Evolutionary conservation across 306 rosid species (phyloP).

Genomic region (Cicer pinnatifidum): DNA sequence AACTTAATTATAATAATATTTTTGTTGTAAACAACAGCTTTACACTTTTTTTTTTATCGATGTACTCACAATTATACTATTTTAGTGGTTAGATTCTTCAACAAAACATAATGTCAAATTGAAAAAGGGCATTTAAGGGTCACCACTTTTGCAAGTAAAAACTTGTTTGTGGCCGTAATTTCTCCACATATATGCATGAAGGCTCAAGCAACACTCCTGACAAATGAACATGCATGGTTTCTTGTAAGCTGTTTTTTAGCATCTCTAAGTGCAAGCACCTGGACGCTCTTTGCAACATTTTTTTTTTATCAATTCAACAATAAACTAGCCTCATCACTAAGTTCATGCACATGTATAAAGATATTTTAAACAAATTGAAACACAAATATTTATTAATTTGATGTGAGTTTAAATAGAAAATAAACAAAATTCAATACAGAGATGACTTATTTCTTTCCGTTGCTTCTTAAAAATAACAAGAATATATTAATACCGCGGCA

Average conservation of each 20-base stretch:
- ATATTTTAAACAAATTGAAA: slow-evolving; percentile 37
- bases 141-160: slow-evolving; percentile 16
- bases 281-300: slow-evolving; percentile 34
- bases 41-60: too few relatives aligned
- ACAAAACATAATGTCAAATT: slow-evolving; percentile 2
- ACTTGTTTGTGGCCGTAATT: not conserved
- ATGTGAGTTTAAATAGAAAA: not conserved
- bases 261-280: slow-evolving; percentile 44
- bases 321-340: not conserved
- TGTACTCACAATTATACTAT: too few relatives aligned
- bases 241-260: slow-evolving; percentile 9
- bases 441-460: not conserved
- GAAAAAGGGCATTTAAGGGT: slow-evolving; percentile 27
- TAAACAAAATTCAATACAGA: not conserved
- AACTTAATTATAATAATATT: too few relatives aligned
- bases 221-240: slow-evolving; percentile 41
- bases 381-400: not conserved
- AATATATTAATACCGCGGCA: too few relatives aligned
- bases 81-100: not conserved
- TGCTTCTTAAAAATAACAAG: not conserved
- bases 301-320: slow-evolving; percentile 20
- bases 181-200: slow-evolving; percentile 2
- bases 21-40: too few relatives aligned
- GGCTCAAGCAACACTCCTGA: slow-evolving; percentile 10
- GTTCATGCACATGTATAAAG: slow-evolving; percentile 25